Evolutionary conservation across 768 basidiomycete species (phyloP).

Genomic region (Suillus bovinus): DNA sequence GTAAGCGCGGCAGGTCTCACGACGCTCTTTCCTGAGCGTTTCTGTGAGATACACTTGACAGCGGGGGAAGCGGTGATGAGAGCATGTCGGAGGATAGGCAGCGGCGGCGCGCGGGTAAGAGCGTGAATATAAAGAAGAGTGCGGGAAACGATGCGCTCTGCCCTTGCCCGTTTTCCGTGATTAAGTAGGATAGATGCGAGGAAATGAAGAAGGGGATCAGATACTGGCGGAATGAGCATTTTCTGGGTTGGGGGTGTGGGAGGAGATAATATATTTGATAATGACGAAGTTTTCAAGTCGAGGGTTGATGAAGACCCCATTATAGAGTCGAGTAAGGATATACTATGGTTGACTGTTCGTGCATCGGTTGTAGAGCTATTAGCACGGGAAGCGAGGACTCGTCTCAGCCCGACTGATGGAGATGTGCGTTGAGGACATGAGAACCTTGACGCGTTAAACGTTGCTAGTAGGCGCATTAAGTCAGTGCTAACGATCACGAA

Average conservation of each 20-base stretch:
- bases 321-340: constrained; percentile 25
- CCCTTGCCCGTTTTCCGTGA: constrained; percentile 65
- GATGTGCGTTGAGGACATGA: background rate
- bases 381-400: constrained; percentile 14
- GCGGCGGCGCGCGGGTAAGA: constrained; percentile 73
- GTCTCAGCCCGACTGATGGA: background rate
- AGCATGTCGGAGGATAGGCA: constrained; percentile 78
- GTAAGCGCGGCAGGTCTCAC: constrained; percentile 69
- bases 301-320: constrained; percentile 25
- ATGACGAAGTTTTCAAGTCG: constrained; percentile 4
- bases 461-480: background rate
- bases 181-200: constrained; percentile 61
- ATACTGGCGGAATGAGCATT: constrained; percentile 67
- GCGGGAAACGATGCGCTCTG: constrained; percentile 53
- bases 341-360: constrained; percentile 23
- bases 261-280: background rate
- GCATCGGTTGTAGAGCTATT: constrained; percentile 22
- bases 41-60: constrained; percentile 59
- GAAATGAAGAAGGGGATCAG: constrained; percentile 73
- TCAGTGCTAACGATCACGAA: background rate
- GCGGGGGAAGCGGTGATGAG: constrained; percentile 69
- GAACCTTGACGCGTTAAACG: background rate
- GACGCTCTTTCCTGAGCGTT: constrained; percentile 64
- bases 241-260: background rate
- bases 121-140: constrained; percentile 73